Percentiles rank a stretch among this genome's conserved stretches.
Conservation (phyloP, 371 early-diverging fungal genomes). For the Rhizopus microsporus region DNA sequence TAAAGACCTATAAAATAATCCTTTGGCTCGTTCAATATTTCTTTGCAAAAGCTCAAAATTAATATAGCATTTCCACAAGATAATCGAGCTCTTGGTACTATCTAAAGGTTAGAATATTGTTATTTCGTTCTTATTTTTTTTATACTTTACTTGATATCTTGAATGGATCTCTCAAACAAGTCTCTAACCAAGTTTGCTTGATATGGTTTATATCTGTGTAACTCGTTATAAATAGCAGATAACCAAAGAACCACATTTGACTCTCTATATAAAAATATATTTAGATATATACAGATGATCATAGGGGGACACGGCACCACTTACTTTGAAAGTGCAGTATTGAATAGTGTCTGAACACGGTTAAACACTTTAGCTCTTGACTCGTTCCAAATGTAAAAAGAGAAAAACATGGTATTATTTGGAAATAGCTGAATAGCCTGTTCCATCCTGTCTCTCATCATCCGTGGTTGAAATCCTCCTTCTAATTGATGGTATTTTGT, state of each 20-base stretch:
- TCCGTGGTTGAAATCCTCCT: constrained; percentile 50
- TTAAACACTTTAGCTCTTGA: constrained; percentile 64
- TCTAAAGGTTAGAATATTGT: constrained; percentile 9
- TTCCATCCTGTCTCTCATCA: constrained; percentile 53
- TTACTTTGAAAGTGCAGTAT: constrained; percentile 43
- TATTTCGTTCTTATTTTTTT: background rate
- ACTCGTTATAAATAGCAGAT: constrained; percentile 62
- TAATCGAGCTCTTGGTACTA: constrained; percentile 51
- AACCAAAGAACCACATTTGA: constrained; percentile 62
- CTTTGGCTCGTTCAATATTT: constrained; percentile 43
- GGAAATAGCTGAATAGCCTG: constrained; percentile 55
- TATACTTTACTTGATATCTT: constrained; percentile 43
- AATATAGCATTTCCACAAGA: constrained; percentile 65
- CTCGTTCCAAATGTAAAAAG: constrained; percentile 69
- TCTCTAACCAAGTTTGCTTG: constrained; percentile 59
- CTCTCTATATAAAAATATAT: constrained; percentile 32
- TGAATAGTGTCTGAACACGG: constrained; percentile 58
- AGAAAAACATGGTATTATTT: constrained; percentile 58
- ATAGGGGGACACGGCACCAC: constrained; percentile 5
- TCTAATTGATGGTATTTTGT: constrained; percentile 20
- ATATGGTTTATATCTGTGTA: constrained; percentile 59
- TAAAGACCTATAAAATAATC: constrained; percentile 59
- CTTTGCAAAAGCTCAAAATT: constrained; percentile 54
- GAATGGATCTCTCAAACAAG: constrained; percentile 61
- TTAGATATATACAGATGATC: background rate